Evolutionary conservation across 305 asterid genomes (phyloP).

Genomic region (Withania somnifera): DNA sequence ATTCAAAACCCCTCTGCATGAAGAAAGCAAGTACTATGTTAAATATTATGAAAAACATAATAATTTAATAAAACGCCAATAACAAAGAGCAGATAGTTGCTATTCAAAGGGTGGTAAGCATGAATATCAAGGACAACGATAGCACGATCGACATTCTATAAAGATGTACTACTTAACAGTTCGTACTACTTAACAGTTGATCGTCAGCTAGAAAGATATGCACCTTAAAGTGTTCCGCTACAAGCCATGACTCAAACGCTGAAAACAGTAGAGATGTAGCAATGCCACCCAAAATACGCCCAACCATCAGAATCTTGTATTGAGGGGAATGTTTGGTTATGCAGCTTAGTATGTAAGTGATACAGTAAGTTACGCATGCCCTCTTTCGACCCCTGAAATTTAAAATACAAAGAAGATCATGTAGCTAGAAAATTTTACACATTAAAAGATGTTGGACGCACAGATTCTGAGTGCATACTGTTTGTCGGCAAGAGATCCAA

Average conservation of each 20-base stretch:
- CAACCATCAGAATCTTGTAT: constrained; percentile 80
- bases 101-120: not conserved
- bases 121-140: not conserved
- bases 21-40: not conserved
- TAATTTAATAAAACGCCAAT: not conserved
- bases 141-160: not conserved
- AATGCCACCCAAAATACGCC: constrained; percentile 91
- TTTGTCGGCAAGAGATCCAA: constrained; percentile 97
- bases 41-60: not conserved
- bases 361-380: constrained; percentile 88
- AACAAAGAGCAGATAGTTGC: not conserved
- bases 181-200: not conserved
- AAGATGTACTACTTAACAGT: not conserved
- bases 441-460: not conserved
- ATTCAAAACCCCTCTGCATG: constrained; percentile 83
- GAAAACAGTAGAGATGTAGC: constrained; percentile 94
- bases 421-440: not conserved
- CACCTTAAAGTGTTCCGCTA: constrained; percentile 97
- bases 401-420: not conserved
- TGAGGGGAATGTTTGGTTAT: constrained; percentile 92
- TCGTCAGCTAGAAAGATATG: not conserved
- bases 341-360: constrained; percentile 89
- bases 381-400: constrained; percentile 84
- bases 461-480: constrained; percentile 40
- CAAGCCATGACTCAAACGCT: constrained; percentile 96